Evolutionary conservation across 306 rosid genomes (phyloP).

Genomic region (Lupinus albus): DNA sequence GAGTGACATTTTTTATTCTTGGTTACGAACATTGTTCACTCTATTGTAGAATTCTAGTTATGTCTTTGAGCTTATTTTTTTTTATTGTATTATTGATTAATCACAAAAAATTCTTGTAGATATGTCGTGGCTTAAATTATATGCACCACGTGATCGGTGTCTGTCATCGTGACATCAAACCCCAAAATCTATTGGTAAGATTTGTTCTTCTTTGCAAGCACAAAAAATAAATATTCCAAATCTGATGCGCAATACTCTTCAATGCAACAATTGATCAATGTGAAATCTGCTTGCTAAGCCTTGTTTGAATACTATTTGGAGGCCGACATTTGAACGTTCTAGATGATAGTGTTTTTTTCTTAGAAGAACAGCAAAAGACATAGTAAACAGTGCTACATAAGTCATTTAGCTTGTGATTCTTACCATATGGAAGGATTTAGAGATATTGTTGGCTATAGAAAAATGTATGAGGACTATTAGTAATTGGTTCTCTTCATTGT

Average conservation of each 20-base stretch:
- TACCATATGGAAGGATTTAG: background rate
- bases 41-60: background rate
- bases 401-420: constrained; percentile 1
- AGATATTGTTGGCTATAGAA: background rate
- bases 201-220: constrained; percentile 6
- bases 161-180: constrained; percentile 95
- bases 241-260: constrained; percentile 3
- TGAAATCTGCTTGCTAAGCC: background rate
- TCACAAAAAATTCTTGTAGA: constrained; percentile 52
- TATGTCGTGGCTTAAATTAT: constrained; percentile 87
- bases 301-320: background rate
- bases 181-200: constrained; percentile 92
- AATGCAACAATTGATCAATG: background rate
- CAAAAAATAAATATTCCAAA: background rate
- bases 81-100: constrained; percentile 31
- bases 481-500: background rate
- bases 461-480: background rate
- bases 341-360: background rate
- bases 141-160: constrained; percentile 85
- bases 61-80: constrained; percentile 15
- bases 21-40: background rate
- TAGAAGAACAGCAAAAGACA: background rate
- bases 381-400: background rate
- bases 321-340: background rate
- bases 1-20: background rate